Evolutionary conservation across 495 filamentous ascomycete species (phyloP), one percentile per base, ranked within the genome.

Genomic region (Evansstolkia leycettana): DNA sequence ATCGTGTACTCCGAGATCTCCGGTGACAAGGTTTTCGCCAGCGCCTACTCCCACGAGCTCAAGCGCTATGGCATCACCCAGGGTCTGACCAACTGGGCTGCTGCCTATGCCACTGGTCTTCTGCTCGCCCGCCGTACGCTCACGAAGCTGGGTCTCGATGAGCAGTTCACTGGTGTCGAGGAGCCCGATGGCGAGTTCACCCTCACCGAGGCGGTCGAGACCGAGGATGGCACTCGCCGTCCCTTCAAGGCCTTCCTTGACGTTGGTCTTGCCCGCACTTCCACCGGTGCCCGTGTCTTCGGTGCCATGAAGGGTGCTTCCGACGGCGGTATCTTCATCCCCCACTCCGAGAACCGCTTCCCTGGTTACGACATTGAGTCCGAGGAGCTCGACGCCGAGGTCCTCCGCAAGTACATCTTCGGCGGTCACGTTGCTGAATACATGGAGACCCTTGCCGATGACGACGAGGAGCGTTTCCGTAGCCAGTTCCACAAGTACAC

Each of bases 381-480:
- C 51, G 85, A 99, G 75, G 89, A 95, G 73, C 84, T 99, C 51
- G 90, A 99, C 48, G 78, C 88, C 49, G 90, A 99, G 60, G 81
- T 75, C 42, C 80, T 99, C 55, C 83, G 88, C 74, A 94, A 89
- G 74, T 96, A 99, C 80, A 99, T 99, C 76, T 82, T 86, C 58
- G 92, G 76, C 58, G 88, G 90, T 34, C 90, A 99, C 76, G 81
- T 99, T 45, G 84, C 87, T 42, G 90, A 99, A 77, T 99, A 96
- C 75, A 99, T 99, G 90, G 90, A 99, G 81, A 89, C 78, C 28
- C 82, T 99, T 47, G 92, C 92, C 60, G 90, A 99, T 60, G 90
- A 99, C 62, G 90, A 99, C 62, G 90, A 99, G 81, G 90, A 99
- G 75, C 87, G 90, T 61, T 99, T 84, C 80, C 89, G 87, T 75